Evolutionary conservation across 768 basidiomycete species (phyloP), one percentile per base, ranked within the genome.

Genomic region (Polyporus arcularius): DNA sequence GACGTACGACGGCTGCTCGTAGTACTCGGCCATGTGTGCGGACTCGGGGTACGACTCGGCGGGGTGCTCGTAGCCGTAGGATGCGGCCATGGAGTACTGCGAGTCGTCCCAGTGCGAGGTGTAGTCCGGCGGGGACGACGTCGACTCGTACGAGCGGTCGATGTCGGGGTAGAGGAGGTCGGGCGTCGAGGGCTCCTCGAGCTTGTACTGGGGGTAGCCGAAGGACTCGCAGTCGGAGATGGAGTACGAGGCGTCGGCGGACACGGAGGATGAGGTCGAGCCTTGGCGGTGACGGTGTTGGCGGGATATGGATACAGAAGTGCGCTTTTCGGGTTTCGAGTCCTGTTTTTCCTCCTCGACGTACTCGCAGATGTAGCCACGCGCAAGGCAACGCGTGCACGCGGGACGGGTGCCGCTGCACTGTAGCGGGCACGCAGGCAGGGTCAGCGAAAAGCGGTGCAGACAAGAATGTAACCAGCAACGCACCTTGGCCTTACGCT

Each of bases 401-500:
- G 74, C 58, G 16, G 76, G 76, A 4, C 72, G 73, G 43, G 65
- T 64, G 12, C 76, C 76, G 31, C 71, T 73, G 66, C 76, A 78
- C 76, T 78, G 58, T 31, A 31, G 21, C 8, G 18, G 8, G 26
- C 31, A 47, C 30, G 30, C 35, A 35, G 35, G 18, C 15, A 14
- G 35, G 30, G 45, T 63, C 10, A 62, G 62, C 35, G 41, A 16
- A 32, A 52, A 3, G 46, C 41, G 30, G n/a, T 26, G 15, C 41
- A 15, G 43, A 39, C 40, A 39, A 10, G 26, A 16, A 18, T 45
- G 53, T 31, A 55, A 21, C 38, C 18, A 32, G 12, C 11, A 9
- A 60, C 74, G 46, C 32, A 77, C 76, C 72, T 78, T 78, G 9
- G 76, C 76, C 55, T 78, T 78, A 35, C 76, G 70, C 60, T 76